Conservation (phyloP, 176 grass and related monocot genomes). For the Neostapfia colusana region DNA sequence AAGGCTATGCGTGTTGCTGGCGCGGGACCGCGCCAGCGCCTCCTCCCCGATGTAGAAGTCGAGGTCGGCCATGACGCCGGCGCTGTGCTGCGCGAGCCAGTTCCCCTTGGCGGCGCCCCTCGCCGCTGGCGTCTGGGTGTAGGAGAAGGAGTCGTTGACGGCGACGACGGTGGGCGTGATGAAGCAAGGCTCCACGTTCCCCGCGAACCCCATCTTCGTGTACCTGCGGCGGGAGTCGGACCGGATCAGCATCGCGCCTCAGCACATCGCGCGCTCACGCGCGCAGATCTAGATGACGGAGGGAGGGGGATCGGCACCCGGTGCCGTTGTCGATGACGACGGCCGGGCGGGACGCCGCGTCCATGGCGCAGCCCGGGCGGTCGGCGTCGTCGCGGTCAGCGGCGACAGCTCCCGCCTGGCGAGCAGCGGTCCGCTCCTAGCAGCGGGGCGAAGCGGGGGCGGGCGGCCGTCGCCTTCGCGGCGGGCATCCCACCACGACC, state of each 20-base stretch:
- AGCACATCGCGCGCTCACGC: background rate
- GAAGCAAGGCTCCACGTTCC: constrained; percentile 98
- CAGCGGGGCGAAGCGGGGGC: constrained; percentile 2
- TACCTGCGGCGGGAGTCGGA: constrained; percentile 49
- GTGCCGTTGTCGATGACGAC: constrained; percentile 98
- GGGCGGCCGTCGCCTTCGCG: constrained; percentile 34
- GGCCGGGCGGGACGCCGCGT: constrained; percentile 73
- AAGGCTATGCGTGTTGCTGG: constrained; percentile 69
- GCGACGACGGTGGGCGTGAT: constrained; percentile 95
- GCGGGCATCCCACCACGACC: constrained; percentile 39
- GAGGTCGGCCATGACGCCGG: constrained; percentile 95
- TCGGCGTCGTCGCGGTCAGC: background rate
- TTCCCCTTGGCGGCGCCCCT: constrained; percentile 70
- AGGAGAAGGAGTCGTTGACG: constrained; percentile 77
- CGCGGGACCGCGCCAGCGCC: constrained; percentile 60
- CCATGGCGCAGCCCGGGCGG: constrained; percentile 44
- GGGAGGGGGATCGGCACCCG: constrained; percentile 40
- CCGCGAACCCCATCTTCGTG: constrained; percentile 98
- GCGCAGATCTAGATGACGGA: constrained; percentile 34
- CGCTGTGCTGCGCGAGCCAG: constrained; percentile 93
- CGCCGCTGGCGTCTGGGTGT: constrained; percentile 38
- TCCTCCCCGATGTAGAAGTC: constrained; percentile 96
- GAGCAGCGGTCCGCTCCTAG: background rate
- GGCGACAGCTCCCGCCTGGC: background rate
- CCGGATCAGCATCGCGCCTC: constrained; percentile 33